Conservation (phyloP, 176 grass and related monocot genomes). For the Triticum monococcum region DNA sequence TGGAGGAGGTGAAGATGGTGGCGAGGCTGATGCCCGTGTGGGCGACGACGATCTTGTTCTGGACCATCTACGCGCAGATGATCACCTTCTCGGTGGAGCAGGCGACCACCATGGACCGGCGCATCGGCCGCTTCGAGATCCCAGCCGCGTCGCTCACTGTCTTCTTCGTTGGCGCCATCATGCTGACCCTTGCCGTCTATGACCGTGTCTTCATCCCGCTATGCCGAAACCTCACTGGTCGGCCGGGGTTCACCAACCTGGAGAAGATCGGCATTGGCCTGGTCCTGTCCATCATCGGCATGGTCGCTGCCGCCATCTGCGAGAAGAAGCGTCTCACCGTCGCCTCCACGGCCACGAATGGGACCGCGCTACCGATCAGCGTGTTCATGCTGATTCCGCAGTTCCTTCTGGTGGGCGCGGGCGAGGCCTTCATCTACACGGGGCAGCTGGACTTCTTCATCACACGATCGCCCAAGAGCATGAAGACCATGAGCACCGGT, state of each 20-base stretch:
- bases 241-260: conserved; percentile 60
- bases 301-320: conserved; percentile 43
- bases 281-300: conserved; percentile 52
- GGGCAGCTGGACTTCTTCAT: conserved; percentile 15
- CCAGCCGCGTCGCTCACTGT: conserved; percentile 76
- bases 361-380: conserved; percentile 48
- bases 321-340: conserved; percentile 35
- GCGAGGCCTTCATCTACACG: conserved; percentile 18
- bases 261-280: conserved; percentile 77
- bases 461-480: neutral
- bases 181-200: conserved; percentile 72
- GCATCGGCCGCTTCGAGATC: conserved; percentile 63
- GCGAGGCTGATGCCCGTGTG: conserved; percentile 1
- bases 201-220: conserved; percentile 72
- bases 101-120: conserved; percentile 83
- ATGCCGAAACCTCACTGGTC: conserved; percentile 45
- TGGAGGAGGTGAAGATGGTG: conserved; percentile 66
- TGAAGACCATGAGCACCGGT: conserved; percentile 17
- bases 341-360: neutral
- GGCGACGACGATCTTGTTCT: conserved; percentile 80
- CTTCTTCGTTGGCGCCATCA: conserved; percentile 75
- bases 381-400: conserved; percentile 61
- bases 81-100: conserved; percentile 95
- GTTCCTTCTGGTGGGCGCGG: conserved; percentile 8
- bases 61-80: conserved; percentile 86